Base-by-base conservation (phyloP, 208 protist genomes). In the Trypanosoma melophagium region DNA sequence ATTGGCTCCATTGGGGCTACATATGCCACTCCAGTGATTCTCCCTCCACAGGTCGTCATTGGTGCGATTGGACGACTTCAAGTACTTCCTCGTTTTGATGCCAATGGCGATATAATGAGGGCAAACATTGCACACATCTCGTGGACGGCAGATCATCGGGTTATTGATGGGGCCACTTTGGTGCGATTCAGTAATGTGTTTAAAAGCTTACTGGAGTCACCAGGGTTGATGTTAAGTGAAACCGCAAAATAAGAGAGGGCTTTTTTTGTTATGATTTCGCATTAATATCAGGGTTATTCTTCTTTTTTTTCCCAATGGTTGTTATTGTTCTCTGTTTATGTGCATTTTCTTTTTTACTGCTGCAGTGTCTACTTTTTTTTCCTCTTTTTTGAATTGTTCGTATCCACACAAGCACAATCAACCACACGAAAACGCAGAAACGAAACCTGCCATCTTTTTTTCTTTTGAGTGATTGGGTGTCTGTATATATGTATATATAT, bases 101-200 rank as follows among this genome's bases (percentile, higher is more conserved):
- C 50, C 16, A 60, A 81, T 5, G 83, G 81, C 17, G 80, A 90
- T 53, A 63, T 97, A 52, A 60, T 90, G 28, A 75, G 77, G 45
- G 74, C 71, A 17, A 79, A 92, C 44, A 67, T 95, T 35, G 66
- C 96, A 41, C 73, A 76, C 50, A 56, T 97, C 17, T 85, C 76
- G 31, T 98, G 92, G 82, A 90, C 88, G 4, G 97, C 93, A 8
- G 97, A 99, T 77, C 97, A 99, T 74, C 89, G 97, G 44, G 87
- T 99, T 5, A 87, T 99, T 60, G 97, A 99, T 76, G 97, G 97
- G 14, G 97, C 96, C n/a, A 96, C 94, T 0, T 89, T 99, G 74
- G 96, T 98, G n/a, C 85, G 90, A 40, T 99, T 98, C 67, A 87
- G 85, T 16, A 98, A 97, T 63, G 53, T 74, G n/a, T 89, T 88